These are phyloP conservation scores for Pseudogymnoascus sp. DNA, from an alignment of 2,329 filamentous ascomycete genomes.

Conservation along the genomic window DNA sequence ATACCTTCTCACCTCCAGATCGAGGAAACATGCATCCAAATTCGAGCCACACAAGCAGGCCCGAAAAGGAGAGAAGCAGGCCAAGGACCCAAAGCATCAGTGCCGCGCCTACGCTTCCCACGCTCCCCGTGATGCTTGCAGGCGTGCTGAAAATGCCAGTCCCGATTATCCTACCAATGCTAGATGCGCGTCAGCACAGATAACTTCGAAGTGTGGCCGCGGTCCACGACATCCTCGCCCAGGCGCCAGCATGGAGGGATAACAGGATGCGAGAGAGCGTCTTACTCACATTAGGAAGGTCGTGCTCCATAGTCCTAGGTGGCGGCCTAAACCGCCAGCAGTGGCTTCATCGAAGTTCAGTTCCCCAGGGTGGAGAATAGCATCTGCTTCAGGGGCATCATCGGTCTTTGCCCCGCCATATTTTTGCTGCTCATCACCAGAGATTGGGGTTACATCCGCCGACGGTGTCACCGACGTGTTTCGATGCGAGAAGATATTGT, in stretches of 20 bases:
- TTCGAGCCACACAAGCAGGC: constrained; percentile 41
- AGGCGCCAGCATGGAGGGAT: background rate
- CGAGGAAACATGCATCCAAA: constrained; percentile 40
- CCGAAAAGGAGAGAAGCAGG: constrained; percentile 37
- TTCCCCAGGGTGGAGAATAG: constrained; percentile 11
- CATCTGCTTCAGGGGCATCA: background rate
- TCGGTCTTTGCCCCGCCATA: background rate
- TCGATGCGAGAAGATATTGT: background rate
- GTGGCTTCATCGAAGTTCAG: constrained; percentile 20
- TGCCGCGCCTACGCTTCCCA: constrained; percentile 48
- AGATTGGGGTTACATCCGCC: background rate
- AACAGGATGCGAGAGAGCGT: background rate
- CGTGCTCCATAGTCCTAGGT: constrained; percentile 19
- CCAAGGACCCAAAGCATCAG: constrained; percentile 50
- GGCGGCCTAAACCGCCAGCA: constrained; percentile 19
- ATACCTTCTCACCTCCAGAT: constrained; percentile 46
- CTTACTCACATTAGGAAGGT: constrained; percentile 19
- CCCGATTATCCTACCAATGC: constrained; percentile 45
- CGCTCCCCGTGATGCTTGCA: constrained; percentile 45
- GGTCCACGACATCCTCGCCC: background rate
- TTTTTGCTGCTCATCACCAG: background rate
- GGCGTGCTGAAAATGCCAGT: constrained; percentile 54
- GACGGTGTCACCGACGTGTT: background rate
- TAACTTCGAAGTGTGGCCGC: background rate
- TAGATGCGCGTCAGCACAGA: background rate